Evolutionary conservation across 257 asterid genomes (phyloP), one percentile per base, ranked within the genome.

Genomic region (Cinchona pubescens): DNA sequence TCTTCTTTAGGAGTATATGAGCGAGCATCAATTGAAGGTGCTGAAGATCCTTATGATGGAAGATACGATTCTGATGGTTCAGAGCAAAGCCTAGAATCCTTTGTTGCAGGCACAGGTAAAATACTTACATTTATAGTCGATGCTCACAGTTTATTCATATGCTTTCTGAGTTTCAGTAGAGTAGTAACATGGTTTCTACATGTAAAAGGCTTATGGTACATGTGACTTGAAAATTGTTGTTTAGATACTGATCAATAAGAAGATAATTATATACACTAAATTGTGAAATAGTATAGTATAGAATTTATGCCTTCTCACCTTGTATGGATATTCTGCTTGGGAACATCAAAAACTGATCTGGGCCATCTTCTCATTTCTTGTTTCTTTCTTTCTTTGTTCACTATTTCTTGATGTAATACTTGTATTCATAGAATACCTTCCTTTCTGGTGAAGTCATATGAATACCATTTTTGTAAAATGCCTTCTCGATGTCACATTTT

Each of bases 1-100:
- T 86, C 99, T 79, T 92, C 98, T 80, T 80, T 95, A 80, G 81
- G 86, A 81, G 94, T 91, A 35, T 95, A 92, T 70, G 86, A 89
- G 84, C 89, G 90, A 72, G 87, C 98, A 66, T 88, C 91, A 61
- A 81, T 95, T 72, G 87, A 92, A 77, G 97, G 99, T 40, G 79
- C 79, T 58, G 96, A 90, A 79, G 97, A 95, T 86, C 82, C 97
- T 40, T 91, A 84, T 79, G 98, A 92, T 71, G 99, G 98, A 68
- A 88, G 98, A 84, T 92, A 95, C 80, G 99, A 95, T 87, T 95
- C 99, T 63, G 97, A 95, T 83, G 97, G 99, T 37, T 84, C 92
- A 30, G 98, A 92, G 80, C 86, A 82, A 79, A 92, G 99, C 77
- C 92, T 95, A 0, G 98, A 91, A 85, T 91, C 98, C 67, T 92